Base-by-base conservation (phyloP, 495 filamentous ascomycete genomes). In the Aspergillus incahuasiensis region DNA sequence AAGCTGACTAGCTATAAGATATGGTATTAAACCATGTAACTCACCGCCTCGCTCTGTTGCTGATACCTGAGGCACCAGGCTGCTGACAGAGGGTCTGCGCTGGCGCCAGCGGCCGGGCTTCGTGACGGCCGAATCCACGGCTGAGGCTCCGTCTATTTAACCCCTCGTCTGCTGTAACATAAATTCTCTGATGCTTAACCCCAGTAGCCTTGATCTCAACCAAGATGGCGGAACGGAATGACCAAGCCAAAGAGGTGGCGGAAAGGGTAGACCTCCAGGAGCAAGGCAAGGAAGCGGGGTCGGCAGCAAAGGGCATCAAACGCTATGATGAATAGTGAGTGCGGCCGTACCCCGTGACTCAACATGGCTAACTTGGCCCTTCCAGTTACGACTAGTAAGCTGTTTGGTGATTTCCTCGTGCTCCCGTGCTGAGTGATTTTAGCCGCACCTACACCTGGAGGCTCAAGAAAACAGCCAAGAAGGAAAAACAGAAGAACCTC, bases 401-500 rank as follows among this genome's bases (percentile, higher is more conserved):
- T 3, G 6, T 22, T 22, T 6, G 12, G 4, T n/a, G 19, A 1
- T 43, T 3, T 43, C 41, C n/a, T 13, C 5, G 20, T 22, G 6
- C n/a, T 9, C 18, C 18, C 11, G 8, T 21, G 41, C 41, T 43
- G 13, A 43, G 4, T 5, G 11, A 7, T 43, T 5, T 19, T 8
- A 43, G 41, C 20, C 41, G 41, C 41, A 21, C 41, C 18, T 21
- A 43, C 11, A 21, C 16, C 41, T 43, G 41, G 41, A 43, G 18
- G 7, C 24, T 53, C 22, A 34, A 39, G 38, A 53, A 53, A 32
- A 53, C 50, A 20, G 50, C 50, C 13, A 53, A 53, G 39, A 42
- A 53, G 7, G 19, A 32, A 8, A 53, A 53, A 24, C 38, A 32
- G 22, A 34, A 44, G 18, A 32, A 34, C 6, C 11, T 53, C 50